Conservation (phyloP, 495 filamentous ascomycete species). For the Pseudevernia furfuracea region DNA sequence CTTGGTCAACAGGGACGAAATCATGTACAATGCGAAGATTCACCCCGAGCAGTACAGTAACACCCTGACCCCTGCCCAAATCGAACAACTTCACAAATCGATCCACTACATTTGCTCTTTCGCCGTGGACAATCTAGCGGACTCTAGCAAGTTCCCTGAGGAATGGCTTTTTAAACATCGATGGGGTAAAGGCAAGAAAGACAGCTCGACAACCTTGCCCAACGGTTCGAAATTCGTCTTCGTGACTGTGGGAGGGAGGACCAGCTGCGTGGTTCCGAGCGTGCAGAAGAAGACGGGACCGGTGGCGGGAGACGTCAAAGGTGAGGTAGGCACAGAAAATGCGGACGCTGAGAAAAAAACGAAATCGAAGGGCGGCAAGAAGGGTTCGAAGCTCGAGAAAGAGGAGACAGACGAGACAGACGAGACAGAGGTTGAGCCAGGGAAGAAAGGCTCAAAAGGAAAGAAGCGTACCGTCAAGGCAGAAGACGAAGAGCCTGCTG, state of each 20-base stretch:
- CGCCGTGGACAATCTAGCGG: constrained; percentile 70
- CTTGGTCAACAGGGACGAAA: constrained; percentile 57
- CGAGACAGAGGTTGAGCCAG: constrained; percentile 4
- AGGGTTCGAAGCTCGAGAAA: not conserved
- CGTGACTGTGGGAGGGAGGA: constrained; percentile 80
- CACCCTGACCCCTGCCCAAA: constrained; percentile 63
- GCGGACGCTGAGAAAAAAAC: constrained; percentile 10
- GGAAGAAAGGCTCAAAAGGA: constrained; percentile 4
- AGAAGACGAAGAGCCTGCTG: constrained; percentile 12
- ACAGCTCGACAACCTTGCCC: constrained; percentile 54
- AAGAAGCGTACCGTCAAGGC: constrained; percentile 10
- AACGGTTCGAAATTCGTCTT: constrained; percentile 78
- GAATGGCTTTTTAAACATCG: constrained; percentile 89
- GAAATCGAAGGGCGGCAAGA: constrained; percentile 2
- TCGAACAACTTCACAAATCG: constrained; percentile 61
- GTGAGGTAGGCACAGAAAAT: constrained; percentile 3
- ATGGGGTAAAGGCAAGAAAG: constrained; percentile 85
- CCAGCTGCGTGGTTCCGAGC: constrained; percentile 75
- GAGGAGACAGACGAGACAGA: not conserved
- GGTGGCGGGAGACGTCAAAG: constrained; percentile 12
- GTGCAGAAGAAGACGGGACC: constrained; percentile 75
- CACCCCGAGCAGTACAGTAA: constrained; percentile 91
- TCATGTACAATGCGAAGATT: constrained; percentile 76
- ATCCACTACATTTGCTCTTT: constrained; percentile 71
- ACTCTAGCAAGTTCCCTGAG: constrained; percentile 75